These are phyloP conservation scores for Mrakia blollopis DNA, from an alignment of 768 basidiomycete genomes.

Conservation along the genomic window DNA sequence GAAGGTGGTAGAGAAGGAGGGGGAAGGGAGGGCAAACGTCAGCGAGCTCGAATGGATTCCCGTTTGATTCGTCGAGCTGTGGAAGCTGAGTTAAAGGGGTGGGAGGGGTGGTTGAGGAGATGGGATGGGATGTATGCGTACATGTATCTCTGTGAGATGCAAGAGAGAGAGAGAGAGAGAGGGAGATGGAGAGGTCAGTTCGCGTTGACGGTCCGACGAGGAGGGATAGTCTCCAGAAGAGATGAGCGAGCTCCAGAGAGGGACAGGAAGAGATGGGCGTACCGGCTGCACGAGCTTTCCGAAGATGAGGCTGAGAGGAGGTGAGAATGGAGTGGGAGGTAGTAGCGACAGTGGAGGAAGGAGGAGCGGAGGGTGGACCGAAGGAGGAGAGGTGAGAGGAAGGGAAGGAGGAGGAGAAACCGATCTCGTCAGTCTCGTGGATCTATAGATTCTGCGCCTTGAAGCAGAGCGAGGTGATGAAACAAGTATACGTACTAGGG, in stretches of 20 bases:
- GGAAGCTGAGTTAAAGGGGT: neutral
- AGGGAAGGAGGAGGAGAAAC: neutral
- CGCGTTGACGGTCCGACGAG: neutral
- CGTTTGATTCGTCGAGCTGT: neutral
- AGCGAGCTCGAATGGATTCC: neutral
- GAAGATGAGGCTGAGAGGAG: constrained; percentile 13
- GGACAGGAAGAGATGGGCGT: neutral
- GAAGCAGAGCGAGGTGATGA: neutral
- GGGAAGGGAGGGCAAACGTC: constrained; percentile 6
- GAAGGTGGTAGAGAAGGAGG: neutral
- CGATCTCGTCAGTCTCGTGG: neutral
- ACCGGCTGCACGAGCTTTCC: neutral
- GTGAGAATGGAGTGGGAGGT: neutral
- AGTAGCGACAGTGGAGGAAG: neutral
- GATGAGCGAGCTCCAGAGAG: neutral
- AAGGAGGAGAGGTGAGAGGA: neutral
- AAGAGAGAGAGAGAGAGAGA: neutral
- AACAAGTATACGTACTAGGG: neutral
- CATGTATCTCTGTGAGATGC: neutral
- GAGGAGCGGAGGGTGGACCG: neutral
- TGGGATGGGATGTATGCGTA: neutral
- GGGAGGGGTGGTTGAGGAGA: neutral
- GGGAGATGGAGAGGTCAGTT: neutral
- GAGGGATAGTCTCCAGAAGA: no score
- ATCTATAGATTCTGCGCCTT: neutral